Conservation (phyloP, 805 yeast species). For the Yamadazyma takamatsuzukensis region DNA sequence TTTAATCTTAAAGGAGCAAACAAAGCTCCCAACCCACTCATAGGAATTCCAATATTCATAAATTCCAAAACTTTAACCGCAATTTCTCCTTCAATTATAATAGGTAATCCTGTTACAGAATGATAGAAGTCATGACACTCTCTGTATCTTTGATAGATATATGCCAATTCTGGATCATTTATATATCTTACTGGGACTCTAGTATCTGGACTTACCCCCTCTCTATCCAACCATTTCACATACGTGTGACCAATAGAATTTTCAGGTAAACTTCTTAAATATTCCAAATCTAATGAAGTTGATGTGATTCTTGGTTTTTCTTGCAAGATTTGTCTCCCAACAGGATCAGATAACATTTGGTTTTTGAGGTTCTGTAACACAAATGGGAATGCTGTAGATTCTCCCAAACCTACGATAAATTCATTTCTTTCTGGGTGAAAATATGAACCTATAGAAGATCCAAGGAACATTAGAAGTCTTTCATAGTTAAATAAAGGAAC, state of each 20-base stretch:
- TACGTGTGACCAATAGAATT: conserved; percentile 80
- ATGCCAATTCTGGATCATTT: conserved; percentile 86
- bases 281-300: conserved; percentile 58
- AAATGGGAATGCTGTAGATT: conserved; percentile 75
- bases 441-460: conserved; percentile 76
- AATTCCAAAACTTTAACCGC: conserved; percentile 91
- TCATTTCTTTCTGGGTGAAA: conserved; percentile 73
- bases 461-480: conserved; percentile 56
- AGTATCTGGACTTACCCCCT: conserved; percentile 92
- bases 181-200: conserved; percentile 84
- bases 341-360: conserved; percentile 70
- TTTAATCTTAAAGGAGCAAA: conserved; percentile 81
- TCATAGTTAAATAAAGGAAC: conserved; percentile 70
- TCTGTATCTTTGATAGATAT: conserved; percentile 87
- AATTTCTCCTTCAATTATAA: conserved; percentile 93
- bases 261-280: conserved; percentile 56
- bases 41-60: conserved; percentile 88
- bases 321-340: conserved; percentile 72
- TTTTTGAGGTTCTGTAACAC: conserved; percentile 60
- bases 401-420: conserved; percentile 82
- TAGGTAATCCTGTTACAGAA: conserved; percentile 85
- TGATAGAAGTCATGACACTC: conserved; percentile 98
- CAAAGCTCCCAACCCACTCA: conserved; percentile 92
- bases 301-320: conserved; percentile 85
- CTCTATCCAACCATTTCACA: conserved; percentile 74